Base-by-base conservation (phyloP, 352 stramenopile species). In the Phytophthora pinifolia region DNA sequence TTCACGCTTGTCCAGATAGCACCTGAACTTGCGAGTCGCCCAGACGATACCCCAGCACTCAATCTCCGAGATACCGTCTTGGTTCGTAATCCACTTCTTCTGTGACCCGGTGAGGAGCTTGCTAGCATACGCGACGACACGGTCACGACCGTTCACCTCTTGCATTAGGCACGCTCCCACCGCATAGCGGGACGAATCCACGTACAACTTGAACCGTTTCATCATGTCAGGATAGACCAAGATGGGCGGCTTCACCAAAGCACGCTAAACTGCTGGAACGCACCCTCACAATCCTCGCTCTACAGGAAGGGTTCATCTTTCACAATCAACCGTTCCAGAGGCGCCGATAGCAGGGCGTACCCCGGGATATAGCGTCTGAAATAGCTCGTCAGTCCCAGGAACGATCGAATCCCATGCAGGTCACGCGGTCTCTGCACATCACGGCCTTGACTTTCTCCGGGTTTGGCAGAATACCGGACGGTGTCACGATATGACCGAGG, bases 121-220 rank as follows among this genome's bases (percentile, higher is more conserved):
- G 17, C 36, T 55, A 0, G 48, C 36, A 27, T 47, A 55, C 4
- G 36, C 48, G 0, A 49, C 38, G 1, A 57, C 49, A 30, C 30
- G 37, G 18, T 44, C 31, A 1, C 38, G 37, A n/a, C 31, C 38
- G 20, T 57, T n/a, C 6, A 41, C 38, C 30, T 41, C 30, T 8
- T 47, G 48, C 37, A 41, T 55, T 1, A 56, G 37, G 29, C 48
- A 56, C 18, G 48, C 30, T 15, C 38, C 48, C 0, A 56, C 29
- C 0, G 37, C 38, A 18, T 47, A 47, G 0, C 17, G 29, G 7
- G 48, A 48, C 0, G 48, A 56, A 3, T 48, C 37, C 9, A 56
- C 48, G 9, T 35, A 56, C 8, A 56, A 6, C 18, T 48, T 43
- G 15, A 51, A 56, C 29, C 48, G 36, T 14, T 30, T 41, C 9